Evolutionary conservation across 768 basidiomycete genomes (phyloP).

Genomic region (Tephrocybe rancida): DNA sequence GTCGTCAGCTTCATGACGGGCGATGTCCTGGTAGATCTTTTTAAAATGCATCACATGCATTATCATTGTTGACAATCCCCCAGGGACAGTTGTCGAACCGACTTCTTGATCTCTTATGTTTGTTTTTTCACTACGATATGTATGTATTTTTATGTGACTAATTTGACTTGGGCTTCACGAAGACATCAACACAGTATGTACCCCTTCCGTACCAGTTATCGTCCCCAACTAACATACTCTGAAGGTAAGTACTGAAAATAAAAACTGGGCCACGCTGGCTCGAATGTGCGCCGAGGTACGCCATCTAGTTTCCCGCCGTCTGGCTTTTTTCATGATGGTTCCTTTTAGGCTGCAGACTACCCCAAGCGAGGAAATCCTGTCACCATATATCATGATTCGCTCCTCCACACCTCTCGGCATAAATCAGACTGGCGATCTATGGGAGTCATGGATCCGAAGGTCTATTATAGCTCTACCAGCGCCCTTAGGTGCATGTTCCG

Average conservation of each 20-base stretch:
- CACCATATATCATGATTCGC: slow-evolving; percentile 37
- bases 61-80: slow-evolving; percentile 1
- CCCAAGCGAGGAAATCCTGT: slow-evolving; percentile 74
- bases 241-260: slow-evolving; percentile 62
- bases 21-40: slow-evolving; percentile 64
- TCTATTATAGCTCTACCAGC: slow-evolving; percentile 69
- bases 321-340: neutral
- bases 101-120: slow-evolving; percentile 70
- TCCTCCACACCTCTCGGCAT: slow-evolving; percentile 61
- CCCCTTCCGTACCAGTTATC: neutral
- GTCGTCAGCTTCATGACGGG: slow-evolving; percentile 86
- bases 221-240: neutral
- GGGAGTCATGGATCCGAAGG: slow-evolving; percentile 53
- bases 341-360: slow-evolving; percentile 67
- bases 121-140: slow-evolving; percentile 18
- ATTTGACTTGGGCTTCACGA: too few relatives aligned
- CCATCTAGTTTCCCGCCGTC: neutral
- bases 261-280: slow-evolving; percentile 57
- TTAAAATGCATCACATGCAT: neutral
- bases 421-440: slow-evolving; percentile 79
- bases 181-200: neutral
- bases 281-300: slow-evolving; percentile 52
- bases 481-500: slow-evolving; percentile 75
- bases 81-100: slow-evolving; percentile 70
- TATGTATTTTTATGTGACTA: slow-evolving; percentile 3